phyloP scores from a whole-genome alignment of 768 basidiomycete genomes.

The Tricholoma sp. region DNA sequence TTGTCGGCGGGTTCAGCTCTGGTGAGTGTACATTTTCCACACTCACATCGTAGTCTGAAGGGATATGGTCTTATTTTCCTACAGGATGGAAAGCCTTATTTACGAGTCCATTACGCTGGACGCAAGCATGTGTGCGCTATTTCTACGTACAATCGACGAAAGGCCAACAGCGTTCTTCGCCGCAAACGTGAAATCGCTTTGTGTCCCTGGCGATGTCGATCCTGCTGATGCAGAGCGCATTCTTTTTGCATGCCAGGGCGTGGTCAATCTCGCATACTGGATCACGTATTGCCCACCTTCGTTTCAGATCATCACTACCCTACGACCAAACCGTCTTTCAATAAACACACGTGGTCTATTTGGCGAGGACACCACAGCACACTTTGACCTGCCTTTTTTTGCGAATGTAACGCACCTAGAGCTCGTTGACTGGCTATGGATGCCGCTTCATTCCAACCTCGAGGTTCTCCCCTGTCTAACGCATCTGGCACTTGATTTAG shows the following conservation, averaged over 20 bases:
- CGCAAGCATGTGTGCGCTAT: constrained; percentile 9
- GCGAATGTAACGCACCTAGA: constrained; percentile 19
- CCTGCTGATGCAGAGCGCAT: constrained; percentile 12
- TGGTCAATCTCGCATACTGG: constrained; percentile 21
- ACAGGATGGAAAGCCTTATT: constrained; percentile 19
- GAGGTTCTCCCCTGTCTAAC: constrained; percentile 17
- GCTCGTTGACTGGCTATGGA: constrained; percentile 20
- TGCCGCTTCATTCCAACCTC: constrained; percentile 3
- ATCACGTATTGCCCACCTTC: constrained; percentile 10
- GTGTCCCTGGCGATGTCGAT: constrained; percentile 19
- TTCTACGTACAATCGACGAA: constrained; percentile 13
- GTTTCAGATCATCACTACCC: constrained; percentile 14
- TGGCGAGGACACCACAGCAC: constrained; percentile 9
- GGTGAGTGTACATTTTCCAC: constrained; percentile 8
- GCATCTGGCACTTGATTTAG: constrained; percentile 20
- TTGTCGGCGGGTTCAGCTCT: constrained; percentile 18
- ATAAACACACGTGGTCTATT: constrained; percentile 20
- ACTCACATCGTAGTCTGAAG: not conserved
- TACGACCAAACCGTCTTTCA: constrained; percentile 18
- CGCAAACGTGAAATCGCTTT: constrained; percentile 20
- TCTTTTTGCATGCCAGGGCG: constrained; percentile 19
- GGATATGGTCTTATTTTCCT: not conserved
- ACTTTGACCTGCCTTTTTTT: constrained; percentile 20
- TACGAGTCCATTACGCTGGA: constrained; percentile 19
- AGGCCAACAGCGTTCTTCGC: constrained; percentile 17